Percentiles rank a stretch among this genome's conserved stretches.
phyloP scores from a whole-genome alignment of 768 basidiomycete genomes.

The Leccinum rimulosum region DNA sequence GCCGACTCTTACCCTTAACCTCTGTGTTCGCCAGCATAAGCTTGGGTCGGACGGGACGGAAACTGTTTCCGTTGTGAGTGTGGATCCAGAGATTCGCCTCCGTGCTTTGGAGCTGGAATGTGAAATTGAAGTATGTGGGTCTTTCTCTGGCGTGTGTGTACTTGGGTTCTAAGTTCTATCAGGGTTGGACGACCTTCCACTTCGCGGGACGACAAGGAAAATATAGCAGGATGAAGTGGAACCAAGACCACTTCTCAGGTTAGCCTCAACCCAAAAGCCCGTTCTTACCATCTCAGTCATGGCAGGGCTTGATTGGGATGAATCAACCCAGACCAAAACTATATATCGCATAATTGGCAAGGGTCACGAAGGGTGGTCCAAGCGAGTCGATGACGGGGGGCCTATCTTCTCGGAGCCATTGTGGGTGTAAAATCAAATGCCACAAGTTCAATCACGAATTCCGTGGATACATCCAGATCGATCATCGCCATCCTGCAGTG shows the following conservation, averaged over 20 bases:
- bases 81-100: slow-evolving; percentile 65
- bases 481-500: slow-evolving; percentile 81
- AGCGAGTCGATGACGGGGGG: slow-evolving; percentile 77
- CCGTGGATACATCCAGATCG: slow-evolving; percentile 50
- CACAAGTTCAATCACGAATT: slow-evolving; percentile 4
- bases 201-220: slow-evolving; percentile 75
- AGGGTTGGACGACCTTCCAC: slow-evolving; percentile 88
- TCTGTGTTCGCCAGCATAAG: slow-evolving; percentile 56
- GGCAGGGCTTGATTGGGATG: slow-evolving; percentile 83
- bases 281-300: neutral
- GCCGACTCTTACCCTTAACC: slow-evolving; percentile 16
- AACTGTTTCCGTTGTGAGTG: slow-evolving; percentile 64
- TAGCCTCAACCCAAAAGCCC: slow-evolving; percentile 1
- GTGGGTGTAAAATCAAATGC: slow-evolving; percentile 37
- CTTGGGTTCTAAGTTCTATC: slow-evolving; percentile 2
- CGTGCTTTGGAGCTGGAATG: slow-evolving; percentile 54
- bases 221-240: slow-evolving; percentile 77
- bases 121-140: slow-evolving; percentile 59
- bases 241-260: slow-evolving; percentile 79
- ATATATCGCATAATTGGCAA: slow-evolving; percentile 71
- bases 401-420: slow-evolving; percentile 75
- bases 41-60: slow-evolving; percentile 81
- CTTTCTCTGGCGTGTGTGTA: neutral
- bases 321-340: slow-evolving; percentile 55
- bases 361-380: slow-evolving; percentile 78